These are phyloP conservation scores for Trichoderma asperellum DNA, from an alignment of 2,329 filamentous ascomycete species.

Conservation along the genomic window DNA sequence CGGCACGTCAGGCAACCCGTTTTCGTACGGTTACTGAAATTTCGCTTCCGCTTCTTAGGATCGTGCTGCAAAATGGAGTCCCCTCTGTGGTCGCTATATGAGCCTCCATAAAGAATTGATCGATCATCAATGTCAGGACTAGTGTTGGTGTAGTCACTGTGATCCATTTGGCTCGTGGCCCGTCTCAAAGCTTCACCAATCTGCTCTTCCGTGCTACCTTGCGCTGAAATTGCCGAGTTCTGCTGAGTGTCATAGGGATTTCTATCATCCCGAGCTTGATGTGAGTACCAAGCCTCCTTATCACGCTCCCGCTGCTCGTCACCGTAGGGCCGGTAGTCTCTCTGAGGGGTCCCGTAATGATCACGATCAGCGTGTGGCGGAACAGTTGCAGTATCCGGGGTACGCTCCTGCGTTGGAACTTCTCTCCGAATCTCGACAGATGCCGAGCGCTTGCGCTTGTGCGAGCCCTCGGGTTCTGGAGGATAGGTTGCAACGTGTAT, in stretches of 20 bases:
- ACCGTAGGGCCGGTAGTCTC: conserved; percentile 51
- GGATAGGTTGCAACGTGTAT: conserved; percentile 48
- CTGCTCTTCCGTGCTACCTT: conserved; percentile 56
- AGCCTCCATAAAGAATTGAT: conserved; percentile 45
- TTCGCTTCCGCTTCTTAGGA: conserved; percentile 72
- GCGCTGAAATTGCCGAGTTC: conserved; percentile 50
- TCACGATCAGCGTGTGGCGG: conserved; percentile 47
- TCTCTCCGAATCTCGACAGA: conserved; percentile 58
- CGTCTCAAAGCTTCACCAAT: conserved; percentile 51
- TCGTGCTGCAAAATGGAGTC: conserved; percentile 60
- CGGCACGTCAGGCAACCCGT: conserved; percentile 93
- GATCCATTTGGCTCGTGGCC: conserved; percentile 51
- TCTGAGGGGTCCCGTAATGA: conserved; percentile 47
- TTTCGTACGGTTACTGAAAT: conserved; percentile 95
- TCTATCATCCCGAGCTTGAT: conserved; percentile 53
- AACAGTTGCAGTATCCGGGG: conserved; percentile 41
- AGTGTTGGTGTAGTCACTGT: conserved; percentile 55
- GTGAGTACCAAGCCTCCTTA: conserved; percentile 55
- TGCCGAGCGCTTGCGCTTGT: conserved; percentile 72
- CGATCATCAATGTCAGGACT: conserved; percentile 60
- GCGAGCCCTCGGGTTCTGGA: conserved; percentile 52
- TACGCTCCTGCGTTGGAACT: conserved; percentile 39
- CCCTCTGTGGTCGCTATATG: conserved; percentile 54
- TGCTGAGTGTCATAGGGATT: conserved; percentile 52
- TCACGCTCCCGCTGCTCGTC: conserved; percentile 50